Evolutionary conservation across 345 rosid species (phyloP).

Genomic region (Dipteronia sinensis): DNA sequence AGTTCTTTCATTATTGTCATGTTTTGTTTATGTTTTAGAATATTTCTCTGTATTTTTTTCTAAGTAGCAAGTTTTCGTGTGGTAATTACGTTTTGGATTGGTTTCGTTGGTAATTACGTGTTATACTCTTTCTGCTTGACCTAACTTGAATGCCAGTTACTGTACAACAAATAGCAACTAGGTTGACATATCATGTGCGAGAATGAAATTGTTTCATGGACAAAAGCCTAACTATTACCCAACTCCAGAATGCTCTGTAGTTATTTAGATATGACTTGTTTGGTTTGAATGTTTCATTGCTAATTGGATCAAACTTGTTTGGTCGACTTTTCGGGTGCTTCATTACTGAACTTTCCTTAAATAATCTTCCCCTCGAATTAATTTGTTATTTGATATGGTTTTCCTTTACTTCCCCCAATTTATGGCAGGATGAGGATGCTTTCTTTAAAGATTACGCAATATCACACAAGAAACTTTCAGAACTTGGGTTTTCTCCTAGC

Average conservation of each 20-base stretch:
- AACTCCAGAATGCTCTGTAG: constrained; percentile 2
- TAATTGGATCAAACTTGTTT: constrained; percentile 15
- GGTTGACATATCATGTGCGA: background rate
- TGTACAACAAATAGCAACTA: background rate
- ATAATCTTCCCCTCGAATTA: background rate
- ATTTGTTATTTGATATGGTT: background rate
- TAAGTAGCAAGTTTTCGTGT: background rate
- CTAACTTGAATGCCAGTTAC: background rate
- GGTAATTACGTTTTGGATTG: background rate
- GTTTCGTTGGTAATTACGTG: background rate
- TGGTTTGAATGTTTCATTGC: constrained; percentile 5
- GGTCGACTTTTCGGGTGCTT: constrained; percentile 1
- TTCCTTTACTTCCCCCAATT: background rate
- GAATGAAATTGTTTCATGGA: background rate
- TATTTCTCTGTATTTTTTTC: background rate
- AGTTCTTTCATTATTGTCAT: background rate
- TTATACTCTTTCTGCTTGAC: background rate
- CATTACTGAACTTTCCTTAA: background rate
- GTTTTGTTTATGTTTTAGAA: background rate
- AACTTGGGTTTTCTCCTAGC: constrained; percentile 65
- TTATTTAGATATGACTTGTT: constrained; percentile 13
- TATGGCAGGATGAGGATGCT: constrained; percentile 78
- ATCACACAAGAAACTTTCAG: constrained; percentile 91
- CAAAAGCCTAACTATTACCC: constrained; percentile 12
- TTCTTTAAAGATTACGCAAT: constrained; percentile 75